phyloP scores from a whole-genome alignment of 805 yeast species.

The Jamesozyma lodderae region DNA sequence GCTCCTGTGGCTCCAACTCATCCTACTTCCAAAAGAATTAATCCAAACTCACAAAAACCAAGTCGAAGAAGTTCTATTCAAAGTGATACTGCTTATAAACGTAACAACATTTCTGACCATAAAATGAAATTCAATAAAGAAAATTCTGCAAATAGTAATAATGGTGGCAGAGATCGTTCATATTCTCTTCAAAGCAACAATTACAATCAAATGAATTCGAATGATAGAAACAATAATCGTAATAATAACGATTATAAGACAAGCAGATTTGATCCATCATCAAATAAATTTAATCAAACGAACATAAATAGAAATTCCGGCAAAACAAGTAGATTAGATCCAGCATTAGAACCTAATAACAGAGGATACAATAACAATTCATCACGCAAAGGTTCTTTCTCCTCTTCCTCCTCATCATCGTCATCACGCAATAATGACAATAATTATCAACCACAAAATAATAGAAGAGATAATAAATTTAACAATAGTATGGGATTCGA shows the following conservation, averaged over 20 bases:
- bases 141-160: background rate
- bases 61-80: too few relatives aligned
- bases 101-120: too few relatives aligned
- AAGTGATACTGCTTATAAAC: too few relatives aligned
- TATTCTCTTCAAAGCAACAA: too few relatives aligned
- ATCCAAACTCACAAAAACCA: too few relatives aligned
- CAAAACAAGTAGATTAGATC: conserved; percentile 1
- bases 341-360: conserved; percentile 1
- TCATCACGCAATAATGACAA: too few relatives aligned
- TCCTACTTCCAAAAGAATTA: too few relatives aligned
- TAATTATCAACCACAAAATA: too few relatives aligned
- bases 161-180: background rate
- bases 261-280: background rate
- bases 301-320: too few relatives aligned
- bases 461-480: too few relatives aligned
- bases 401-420: background rate
- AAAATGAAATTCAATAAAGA: too few relatives aligned
- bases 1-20: too few relatives aligned
- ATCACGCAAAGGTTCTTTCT: background rate
- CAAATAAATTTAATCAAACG: background rate
- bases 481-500: conserved; percentile 1
- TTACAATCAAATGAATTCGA: background rate
- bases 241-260: background rate
- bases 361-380: background rate
- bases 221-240: background rate